These are phyloP conservation scores for Lactarius hatsudake DNA, from an alignment of 768 basidiomycete genomes.

Conservation along the genomic window DNA sequence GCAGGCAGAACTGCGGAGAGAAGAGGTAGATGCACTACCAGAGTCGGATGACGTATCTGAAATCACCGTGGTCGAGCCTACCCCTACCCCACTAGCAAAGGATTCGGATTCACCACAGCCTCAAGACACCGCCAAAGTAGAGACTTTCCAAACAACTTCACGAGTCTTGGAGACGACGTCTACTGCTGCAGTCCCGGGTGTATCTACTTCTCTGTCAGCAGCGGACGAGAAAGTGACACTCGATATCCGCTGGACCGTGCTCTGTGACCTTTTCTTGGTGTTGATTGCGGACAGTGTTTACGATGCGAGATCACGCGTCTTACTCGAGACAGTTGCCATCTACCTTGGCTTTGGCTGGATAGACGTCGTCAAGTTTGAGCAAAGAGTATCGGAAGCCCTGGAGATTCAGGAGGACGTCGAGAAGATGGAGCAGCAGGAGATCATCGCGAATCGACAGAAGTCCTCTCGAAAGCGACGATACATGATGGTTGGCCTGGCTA, in stretches of 20 bases:
- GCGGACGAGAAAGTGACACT: slow-evolving; percentile 90
- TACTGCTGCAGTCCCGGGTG: slow-evolving; percentile 71
- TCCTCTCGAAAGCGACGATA: slow-evolving; percentile 71
- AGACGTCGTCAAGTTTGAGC: slow-evolving; percentile 92
- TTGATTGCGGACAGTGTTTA: slow-evolving; percentile 97
- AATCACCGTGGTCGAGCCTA: slow-evolving; percentile 27
- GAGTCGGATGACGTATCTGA: slow-evolving; percentile 30
- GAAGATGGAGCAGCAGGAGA: slow-evolving; percentile 60
- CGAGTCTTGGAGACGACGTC: slow-evolving; percentile 61
- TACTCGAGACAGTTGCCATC: slow-evolving; percentile 80
- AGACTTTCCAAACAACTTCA: slow-evolving; percentile 54
- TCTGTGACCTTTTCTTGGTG: slow-evolving; percentile 95
- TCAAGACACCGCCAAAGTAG: slow-evolving; percentile 18
- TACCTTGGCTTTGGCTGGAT: slow-evolving; percentile 91
- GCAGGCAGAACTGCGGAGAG: slow-evolving; percentile 39
- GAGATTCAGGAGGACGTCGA: slow-evolving; percentile 96
- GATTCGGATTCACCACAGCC: not conserved
- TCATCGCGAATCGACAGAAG: slow-evolving; percentile 72
- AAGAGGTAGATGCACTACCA: slow-evolving; percentile 29
- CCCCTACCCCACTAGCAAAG: slow-evolving; percentile 23
- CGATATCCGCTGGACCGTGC: slow-evolving; percentile 97
- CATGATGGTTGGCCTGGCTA: slow-evolving; percentile 92
- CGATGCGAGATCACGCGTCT: slow-evolving; percentile 91
- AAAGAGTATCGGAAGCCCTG: slow-evolving; percentile 89
- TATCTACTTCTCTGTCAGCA: slow-evolving; percentile 77